Conservation (phyloP, 345 rosid genomes). For the Crucihimalaya himalaica region DNA sequence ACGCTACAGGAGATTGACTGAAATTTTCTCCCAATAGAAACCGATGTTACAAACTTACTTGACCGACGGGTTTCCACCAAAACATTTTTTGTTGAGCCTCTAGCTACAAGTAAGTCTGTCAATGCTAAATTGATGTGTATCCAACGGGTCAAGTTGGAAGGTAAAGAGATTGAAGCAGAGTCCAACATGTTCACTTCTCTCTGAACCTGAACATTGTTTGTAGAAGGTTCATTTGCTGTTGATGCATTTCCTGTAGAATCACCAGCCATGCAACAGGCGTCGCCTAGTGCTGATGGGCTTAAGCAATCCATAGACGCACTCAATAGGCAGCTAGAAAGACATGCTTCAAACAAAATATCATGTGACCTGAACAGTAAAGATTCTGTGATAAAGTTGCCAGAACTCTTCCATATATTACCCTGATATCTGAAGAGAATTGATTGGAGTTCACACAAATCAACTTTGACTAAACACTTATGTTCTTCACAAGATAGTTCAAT, state of each 20-base stretch:
- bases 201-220: slow-evolving; percentile 43
- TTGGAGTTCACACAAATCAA: slow-evolving; percentile 53
- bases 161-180: slow-evolving; percentile 42
- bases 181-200: slow-evolving; percentile 45
- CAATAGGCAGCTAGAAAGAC: slow-evolving; percentile 59
- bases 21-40: slow-evolving; percentile 59
- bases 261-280: slow-evolving; percentile 38
- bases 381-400: slow-evolving; percentile 46
- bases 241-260: slow-evolving; percentile 42
- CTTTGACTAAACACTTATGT: slow-evolving; percentile 44
- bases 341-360: slow-evolving; percentile 59
- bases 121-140: slow-evolving; percentile 51
- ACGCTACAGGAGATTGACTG: slow-evolving; percentile 54
- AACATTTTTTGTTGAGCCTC: slow-evolving; percentile 53
- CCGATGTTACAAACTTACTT: slow-evolving; percentile 56
- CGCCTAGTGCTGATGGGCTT: slow-evolving; percentile 39
- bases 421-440: slow-evolving; percentile 52
- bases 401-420: slow-evolving; percentile 48
- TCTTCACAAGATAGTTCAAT: slow-evolving; percentile 59
- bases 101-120: slow-evolving; percentile 53
- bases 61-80: slow-evolving; percentile 53
- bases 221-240: slow-evolving; percentile 41
- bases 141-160: slow-evolving; percentile 45
- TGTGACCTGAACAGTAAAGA: slow-evolving; percentile 48
- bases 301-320: slow-evolving; percentile 50